Percentiles rank a stretch among this genome's conserved stretches.
Conservation (phyloP, 2,329 filamentous ascomycete genomes). For the Verticillium tricorpus region DNA sequence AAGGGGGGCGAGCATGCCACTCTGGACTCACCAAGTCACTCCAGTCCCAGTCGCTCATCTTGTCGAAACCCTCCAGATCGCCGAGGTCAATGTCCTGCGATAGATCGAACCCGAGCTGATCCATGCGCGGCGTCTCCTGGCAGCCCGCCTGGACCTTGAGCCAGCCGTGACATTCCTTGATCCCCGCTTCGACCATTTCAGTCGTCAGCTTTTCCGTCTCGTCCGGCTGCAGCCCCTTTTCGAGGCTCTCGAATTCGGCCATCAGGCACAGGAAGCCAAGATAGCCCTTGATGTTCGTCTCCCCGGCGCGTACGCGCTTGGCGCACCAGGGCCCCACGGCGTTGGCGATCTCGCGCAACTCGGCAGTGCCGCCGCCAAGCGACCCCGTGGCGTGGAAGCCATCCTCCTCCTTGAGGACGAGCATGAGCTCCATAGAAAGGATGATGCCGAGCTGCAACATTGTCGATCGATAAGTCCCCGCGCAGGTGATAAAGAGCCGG, state of each 20-base stretch:
- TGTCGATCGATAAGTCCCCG: conserved; percentile 37
- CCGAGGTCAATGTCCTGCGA: conserved; percentile 8
- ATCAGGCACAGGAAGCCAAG: conserved; percentile 27
- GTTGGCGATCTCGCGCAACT: conserved; percentile 25
- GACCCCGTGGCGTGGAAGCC: conserved; percentile 18
- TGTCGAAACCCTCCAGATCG: conserved; percentile 8
- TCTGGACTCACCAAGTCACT: conserved; percentile 24
- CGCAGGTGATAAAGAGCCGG: conserved; percentile 33
- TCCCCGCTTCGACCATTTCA: conserved; percentile 17
- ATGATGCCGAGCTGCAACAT: conserved; percentile 34
- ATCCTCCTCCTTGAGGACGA: conserved; percentile 37
- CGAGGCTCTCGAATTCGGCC: conserved; percentile 29
- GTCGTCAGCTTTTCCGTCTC: conserved; percentile 26
- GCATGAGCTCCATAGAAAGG: conserved; percentile 40
- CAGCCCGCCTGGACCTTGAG: conserved; percentile 29
- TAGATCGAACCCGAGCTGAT: conserved; percentile 2
- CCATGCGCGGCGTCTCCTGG: conserved; percentile 6
- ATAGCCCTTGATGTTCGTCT: conserved; percentile 38
- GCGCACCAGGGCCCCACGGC: conserved; percentile 25
- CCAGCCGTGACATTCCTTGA: conserved; percentile 21
- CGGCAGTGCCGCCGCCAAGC: conserved; percentile 23
- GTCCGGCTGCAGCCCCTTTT: conserved; percentile 19
- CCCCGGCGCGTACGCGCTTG: conserved; percentile 31
- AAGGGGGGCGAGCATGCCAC: conserved; percentile 14
- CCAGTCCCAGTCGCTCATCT: conserved; percentile 22